phyloP scores from a whole-genome alignment of 2,329 filamentous ascomycete species.

The Colletotrichum gloeosporioides region DNA sequence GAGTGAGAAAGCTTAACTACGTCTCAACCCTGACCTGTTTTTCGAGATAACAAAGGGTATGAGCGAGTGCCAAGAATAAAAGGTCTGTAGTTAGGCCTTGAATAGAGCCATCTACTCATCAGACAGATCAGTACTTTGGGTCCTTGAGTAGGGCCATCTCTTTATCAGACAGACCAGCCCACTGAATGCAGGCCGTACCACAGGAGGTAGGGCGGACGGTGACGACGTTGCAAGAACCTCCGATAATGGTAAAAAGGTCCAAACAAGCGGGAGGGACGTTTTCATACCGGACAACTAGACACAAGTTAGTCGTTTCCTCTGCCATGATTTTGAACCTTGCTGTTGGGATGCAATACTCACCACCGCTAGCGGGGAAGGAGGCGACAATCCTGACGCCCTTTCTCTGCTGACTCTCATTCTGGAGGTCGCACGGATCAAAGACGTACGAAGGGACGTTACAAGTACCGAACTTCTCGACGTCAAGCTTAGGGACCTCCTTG shows the following conservation, averaged over 20 bases:
- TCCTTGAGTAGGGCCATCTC: neutral
- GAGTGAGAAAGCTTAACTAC: too few relatives aligned
- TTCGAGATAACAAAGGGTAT: too few relatives aligned
- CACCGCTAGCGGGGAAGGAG: neutral
- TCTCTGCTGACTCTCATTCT: neutral
- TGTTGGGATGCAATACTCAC: neutral
- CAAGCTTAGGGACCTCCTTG: neutral
- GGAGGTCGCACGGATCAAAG: neutral
- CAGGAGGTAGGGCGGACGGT: neutral
- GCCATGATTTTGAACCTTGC: neutral
- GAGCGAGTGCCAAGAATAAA: too few relatives aligned
- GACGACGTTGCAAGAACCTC: neutral
- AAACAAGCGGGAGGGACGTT: neutral
- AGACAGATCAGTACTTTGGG: neutral
- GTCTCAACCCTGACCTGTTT: too few relatives aligned
- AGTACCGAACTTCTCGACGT: neutral
- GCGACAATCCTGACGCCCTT: neutral
- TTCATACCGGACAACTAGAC: accelerated
- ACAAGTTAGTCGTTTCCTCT: neutral
- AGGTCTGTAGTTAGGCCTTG: neutral
- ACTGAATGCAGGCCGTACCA: neutral
- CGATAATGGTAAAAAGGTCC: neutral
- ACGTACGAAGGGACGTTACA: neutral
- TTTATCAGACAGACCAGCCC: neutral
- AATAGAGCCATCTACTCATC: neutral